A percentile compares a stretch with the other conserved stretches of the same genome.
phyloP scores from a whole-genome alignment of 1,139 yeast genomes.

The Lodderomyces margitis region DNA sequence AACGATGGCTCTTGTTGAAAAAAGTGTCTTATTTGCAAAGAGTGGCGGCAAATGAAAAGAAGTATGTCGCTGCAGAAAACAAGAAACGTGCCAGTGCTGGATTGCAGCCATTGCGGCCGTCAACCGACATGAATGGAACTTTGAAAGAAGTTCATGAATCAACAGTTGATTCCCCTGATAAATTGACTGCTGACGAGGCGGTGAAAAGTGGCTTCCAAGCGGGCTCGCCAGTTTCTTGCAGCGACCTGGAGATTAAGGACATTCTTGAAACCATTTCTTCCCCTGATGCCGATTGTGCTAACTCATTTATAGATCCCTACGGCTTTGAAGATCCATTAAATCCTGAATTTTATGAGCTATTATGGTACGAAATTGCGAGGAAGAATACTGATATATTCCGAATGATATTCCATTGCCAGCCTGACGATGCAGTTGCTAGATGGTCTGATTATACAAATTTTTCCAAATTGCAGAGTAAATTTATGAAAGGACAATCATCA shows the following conservation, averaged over 20 bases:
- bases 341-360: constrained; percentile 75
- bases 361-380: constrained; percentile 85
- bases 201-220: constrained; percentile 8
- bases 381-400: constrained; percentile 81
- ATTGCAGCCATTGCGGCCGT: constrained; percentile 19
- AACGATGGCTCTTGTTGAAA: constrained; percentile 68
- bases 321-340: constrained; percentile 82
- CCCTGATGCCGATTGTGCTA: constrained; percentile 27
- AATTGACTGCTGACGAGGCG: constrained; percentile 5
- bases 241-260: constrained; percentile 45
- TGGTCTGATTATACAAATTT: constrained; percentile 89
- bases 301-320: constrained; percentile 77
- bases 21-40: constrained; percentile 67
- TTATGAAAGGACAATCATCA: constrained; percentile 50
- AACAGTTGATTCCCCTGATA: constrained; percentile 8
- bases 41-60: constrained; percentile 47
- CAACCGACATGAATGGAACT: constrained; percentile 1
- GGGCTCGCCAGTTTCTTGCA: constrained; percentile 36
- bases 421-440: constrained; percentile 81
- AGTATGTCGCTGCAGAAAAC: constrained; percentile 30
- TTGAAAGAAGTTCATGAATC: background rate
- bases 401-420: constrained; percentile 89
- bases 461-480: constrained; percentile 55
- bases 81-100: constrained; percentile 37
- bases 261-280: constrained; percentile 40